phyloP scores from a whole-genome alignment of 2,329 filamentous ascomycete genomes.

The Cercospora sp. region DNA sequence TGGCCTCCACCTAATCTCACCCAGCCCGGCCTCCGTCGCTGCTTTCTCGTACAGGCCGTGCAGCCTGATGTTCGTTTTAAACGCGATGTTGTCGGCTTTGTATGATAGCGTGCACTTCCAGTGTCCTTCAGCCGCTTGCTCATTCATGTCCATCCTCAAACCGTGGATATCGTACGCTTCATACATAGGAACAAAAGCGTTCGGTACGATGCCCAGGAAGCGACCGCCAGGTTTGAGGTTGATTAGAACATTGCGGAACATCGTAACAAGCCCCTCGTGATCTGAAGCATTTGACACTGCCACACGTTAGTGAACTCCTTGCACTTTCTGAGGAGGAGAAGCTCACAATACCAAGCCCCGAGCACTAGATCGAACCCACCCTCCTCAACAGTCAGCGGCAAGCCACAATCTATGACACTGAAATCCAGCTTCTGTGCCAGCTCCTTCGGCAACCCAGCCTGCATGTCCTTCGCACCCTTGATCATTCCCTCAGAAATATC shows the following conservation, averaged over 20 bases:
- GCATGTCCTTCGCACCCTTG: conserved; percentile 3
- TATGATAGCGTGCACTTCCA: conserved; percentile 5
- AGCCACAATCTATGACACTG: background rate
- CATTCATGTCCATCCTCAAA: background rate
- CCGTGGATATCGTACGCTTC: conserved; percentile 1
- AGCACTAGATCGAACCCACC: conserved; percentile 14
- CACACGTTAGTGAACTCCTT: background rate
- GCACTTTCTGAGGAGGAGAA: background rate
- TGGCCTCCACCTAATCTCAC: conserved; percentile 14
- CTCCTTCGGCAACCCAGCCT: background rate
- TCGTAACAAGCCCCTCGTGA: conserved; percentile 9
- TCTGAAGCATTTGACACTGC: background rate
- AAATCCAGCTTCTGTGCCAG: background rate
- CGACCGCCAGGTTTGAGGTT: conserved; percentile 14
- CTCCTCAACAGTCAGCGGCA: background rate
- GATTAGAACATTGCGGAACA: conserved; percentile 12
- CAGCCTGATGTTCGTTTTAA: background rate
- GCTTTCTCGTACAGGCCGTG: conserved; percentile 16
- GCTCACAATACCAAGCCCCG: conserved; percentile 13
- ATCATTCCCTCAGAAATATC: conserved; percentile 14
- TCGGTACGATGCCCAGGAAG: conserved; percentile 5
- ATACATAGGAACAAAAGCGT: conserved; percentile 9
- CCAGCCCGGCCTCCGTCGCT: conserved; percentile 18
- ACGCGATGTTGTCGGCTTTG: background rate
- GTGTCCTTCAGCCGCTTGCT: background rate